Evolutionary conservation across 192 early-diverging fungal genomes (phyloP), one percentile per base, ranked within the genome.

Genomic region (Hyaloraphidium curvatum): DNA sequence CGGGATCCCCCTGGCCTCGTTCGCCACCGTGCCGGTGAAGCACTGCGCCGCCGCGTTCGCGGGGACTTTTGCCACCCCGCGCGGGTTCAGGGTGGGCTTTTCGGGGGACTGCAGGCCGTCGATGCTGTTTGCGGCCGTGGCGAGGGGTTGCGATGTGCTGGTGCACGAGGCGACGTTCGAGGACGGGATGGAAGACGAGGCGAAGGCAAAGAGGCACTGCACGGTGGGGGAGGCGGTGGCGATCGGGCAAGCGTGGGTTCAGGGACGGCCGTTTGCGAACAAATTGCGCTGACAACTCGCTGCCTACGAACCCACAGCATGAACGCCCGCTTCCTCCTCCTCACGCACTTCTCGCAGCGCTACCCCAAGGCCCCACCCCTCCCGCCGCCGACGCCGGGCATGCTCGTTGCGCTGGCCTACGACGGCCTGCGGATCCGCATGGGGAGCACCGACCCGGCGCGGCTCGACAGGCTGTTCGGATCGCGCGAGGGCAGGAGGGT

Each of bases 321-420:
- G 90, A 74, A 79, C 2, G 88, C 89, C 21, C 71, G 79, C 41
- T 77, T 78, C 53, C 71, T 86, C 16, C 59, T 98, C 28, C 65
- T 98, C 33, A 98, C 89, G 28, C 94, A 98, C 57, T 98, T 98
- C 63, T 91, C 87, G 58, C 91, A 94, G 64, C 75, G 94, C 13
- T 98, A 92, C 62, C 82, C 86, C 1, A 89, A 85, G 62, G 66
- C 87, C n/a, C 86, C 84, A 0, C n/a, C n/a, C n/a, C n/a, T n/a
- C n/a, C n/a, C n/a, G n/a, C n/a, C n/a, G n/a, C n/a, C n/a, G n/a
- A n/a, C n/a, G n/a, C n/a, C n/a, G n/a, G n/a, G n/a, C n/a, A n/a
- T n/a, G n/a, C n/a, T n/a, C n/a, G n/a, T n/a, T n/a, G n/a, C n/a
- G n/a, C n/a, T n/a, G n/a, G n/a, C n/a, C n/a, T n/a, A n/a, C n/a